These are phyloP conservation scores for Populus euphratica DNA, from an alignment of 345 rosid genomes.

Conservation along the genomic window DNA sequence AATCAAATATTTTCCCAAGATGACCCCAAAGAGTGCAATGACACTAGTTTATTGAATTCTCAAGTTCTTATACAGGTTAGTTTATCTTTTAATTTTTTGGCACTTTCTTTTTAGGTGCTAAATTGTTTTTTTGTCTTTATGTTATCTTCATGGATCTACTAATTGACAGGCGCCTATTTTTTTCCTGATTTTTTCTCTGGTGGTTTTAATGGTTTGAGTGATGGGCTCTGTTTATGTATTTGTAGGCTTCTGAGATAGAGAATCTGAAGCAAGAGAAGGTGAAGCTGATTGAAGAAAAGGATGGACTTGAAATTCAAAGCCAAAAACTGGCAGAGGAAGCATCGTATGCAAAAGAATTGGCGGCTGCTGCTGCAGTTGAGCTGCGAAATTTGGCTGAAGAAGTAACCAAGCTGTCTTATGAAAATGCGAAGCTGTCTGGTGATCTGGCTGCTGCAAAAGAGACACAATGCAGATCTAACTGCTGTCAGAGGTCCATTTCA, in stretches of 20 bases:
- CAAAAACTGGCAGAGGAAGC: constrained; percentile 62
- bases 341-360: constrained; percentile 68
- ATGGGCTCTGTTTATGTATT: constrained; percentile 7
- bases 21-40: constrained; percentile 48
- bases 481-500: constrained; percentile 28
- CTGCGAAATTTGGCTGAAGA: constrained; percentile 64
- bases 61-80: constrained; percentile 50
- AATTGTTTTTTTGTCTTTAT: constrained; percentile 2
- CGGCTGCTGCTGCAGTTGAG: constrained; percentile 67
- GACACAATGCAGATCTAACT: constrained; percentile 28
- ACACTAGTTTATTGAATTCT: constrained; percentile 31
- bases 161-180: background rate
- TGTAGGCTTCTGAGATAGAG: constrained; percentile 56
- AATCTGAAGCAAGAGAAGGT: constrained; percentile 51
- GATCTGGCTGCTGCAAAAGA: constrained; percentile 50
- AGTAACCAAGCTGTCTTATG: constrained; percentile 63
- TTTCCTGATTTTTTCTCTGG: background rate
- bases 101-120: constrained; percentile 10
- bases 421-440: constrained; percentile 53
- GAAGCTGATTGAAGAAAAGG: constrained; percentile 49
- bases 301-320: constrained; percentile 49
- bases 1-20: constrained; percentile 62
- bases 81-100: background rate
- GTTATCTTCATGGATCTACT: background rate
- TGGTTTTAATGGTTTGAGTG: background rate